Evolutionary conservation across 1,284 basidiomycete species (phyloP), one percentile per base, ranked within the genome.

Genomic region (Prillingera fragicola): DNA sequence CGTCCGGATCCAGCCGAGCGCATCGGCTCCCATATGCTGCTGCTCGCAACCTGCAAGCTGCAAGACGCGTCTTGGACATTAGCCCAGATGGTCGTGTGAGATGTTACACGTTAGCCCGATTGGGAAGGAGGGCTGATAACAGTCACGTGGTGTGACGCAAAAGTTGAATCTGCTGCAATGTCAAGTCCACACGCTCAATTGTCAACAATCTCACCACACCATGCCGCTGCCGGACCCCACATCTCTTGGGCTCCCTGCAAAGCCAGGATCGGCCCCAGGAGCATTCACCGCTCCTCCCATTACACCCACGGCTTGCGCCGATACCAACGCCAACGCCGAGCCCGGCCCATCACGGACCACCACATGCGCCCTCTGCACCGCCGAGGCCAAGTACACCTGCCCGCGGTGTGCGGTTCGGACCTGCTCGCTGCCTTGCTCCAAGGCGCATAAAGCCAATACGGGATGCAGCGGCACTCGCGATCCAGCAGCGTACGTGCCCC

Each of bases 381-480:
- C 33, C n/a, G 18, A 54, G 61, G 31, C 81, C 0, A 83, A 78
- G 57, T 91, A 91, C 75, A 87, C 82, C 41, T 91, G 87, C 62
- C 87, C 87, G 0, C 77, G 84, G 25, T 91, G 87, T 70, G 58
- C 71, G 4, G 71, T 72, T 21, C 77, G 75, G 33, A 84, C 85
- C 25, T 91, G 87, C 67, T 89, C 86, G 1, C 69, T 83, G 2
- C 56, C 75, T 1, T 91, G 87, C 61, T 82, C 84, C 3, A 74
- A 72, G n/a, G 59, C 72, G 10, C 87, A 91, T 73, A 91, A 90
- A 65, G 52, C 70, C 4, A 50, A 62, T 5, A 77, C 75, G n/a
- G 75, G 74, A 13, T 91, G 87, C 65, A 77, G 78, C 0, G 88
- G 87, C 6, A 71, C 80, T 54, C 80, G 87, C 39, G 78, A 90